Evolutionary conservation across 2,329 filamentous ascomycete species (phyloP).

Genomic region (Sporothrix humicola): DNA sequence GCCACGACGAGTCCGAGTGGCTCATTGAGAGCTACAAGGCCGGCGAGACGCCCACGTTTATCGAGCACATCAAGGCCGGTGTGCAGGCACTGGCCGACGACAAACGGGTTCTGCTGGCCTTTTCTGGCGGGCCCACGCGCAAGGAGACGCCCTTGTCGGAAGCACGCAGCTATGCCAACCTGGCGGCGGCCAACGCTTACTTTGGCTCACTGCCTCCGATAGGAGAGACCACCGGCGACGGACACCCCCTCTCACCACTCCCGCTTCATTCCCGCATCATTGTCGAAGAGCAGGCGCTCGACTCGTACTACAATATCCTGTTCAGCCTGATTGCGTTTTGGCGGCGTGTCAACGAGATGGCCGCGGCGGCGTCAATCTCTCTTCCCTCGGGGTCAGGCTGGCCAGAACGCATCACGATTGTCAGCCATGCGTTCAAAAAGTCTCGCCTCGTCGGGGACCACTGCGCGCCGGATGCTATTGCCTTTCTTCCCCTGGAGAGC

Average conservation of each 20-base stretch:
- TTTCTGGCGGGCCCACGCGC: constrained; percentile 75
- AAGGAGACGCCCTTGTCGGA: constrained; percentile 62
- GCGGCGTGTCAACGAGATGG: constrained; percentile 40
- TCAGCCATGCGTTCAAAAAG: constrained; percentile 74
- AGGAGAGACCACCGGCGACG: constrained; percentile 15
- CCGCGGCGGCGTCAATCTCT: background rate
- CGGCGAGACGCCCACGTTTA: constrained; percentile 79
- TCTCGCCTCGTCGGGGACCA: constrained; percentile 67
- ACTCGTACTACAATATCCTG: constrained; percentile 84
- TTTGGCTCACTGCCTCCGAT: constrained; percentile 48
- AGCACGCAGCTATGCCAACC: constrained; percentile 65
- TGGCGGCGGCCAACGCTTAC: constrained; percentile 55
- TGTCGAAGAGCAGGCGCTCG: constrained; percentile 74
- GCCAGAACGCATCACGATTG: constrained; percentile 64
- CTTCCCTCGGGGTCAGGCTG: constrained; percentile 47
- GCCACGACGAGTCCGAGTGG: constrained; percentile 66
- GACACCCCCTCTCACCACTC: constrained; percentile 42
- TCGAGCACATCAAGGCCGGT: constrained; percentile 74
- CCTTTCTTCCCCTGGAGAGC: constrained; percentile 52
- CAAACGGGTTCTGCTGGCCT: constrained; percentile 61
- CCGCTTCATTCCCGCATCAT: constrained; percentile 51
- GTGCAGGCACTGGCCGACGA: constrained; percentile 58
- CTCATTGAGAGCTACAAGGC: constrained; percentile 77
- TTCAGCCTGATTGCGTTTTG: constrained; percentile 70
- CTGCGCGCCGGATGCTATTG: constrained; percentile 60